These are phyloP conservation scores for Schizosaccharomyces versatilis DNA, from an alignment of 1,139 yeast species.

Conservation along the genomic window DNA sequence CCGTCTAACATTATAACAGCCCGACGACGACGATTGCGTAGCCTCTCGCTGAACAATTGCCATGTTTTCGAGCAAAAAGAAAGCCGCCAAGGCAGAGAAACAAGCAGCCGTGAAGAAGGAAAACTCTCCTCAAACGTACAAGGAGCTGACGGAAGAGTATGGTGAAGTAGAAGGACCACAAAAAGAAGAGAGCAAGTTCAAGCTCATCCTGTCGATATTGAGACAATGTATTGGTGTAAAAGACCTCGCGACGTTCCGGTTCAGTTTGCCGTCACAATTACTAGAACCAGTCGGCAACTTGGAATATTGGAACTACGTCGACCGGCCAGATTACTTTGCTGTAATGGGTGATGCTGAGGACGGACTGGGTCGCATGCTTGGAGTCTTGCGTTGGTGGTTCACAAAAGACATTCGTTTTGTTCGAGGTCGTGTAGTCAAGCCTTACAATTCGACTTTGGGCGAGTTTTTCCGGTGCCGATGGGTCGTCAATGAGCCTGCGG, in stretches of 20 bases:
- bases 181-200: conserved; percentile 2
- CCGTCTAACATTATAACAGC: too few species aligned
- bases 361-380: conserved; percentile 28
- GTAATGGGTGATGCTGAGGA: conserved; percentile 8
- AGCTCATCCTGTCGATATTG: conserved; percentile 1
- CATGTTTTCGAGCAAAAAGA: background rate
- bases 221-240: conserved; percentile 7
- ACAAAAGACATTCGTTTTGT: conserved; percentile 22
- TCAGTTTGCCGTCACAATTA: conserved; percentile 10
- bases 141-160: background rate
- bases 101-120: background rate
- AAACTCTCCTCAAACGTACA: background rate
- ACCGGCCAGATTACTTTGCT: conserved; percentile 9
- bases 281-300: conserved; percentile 10
- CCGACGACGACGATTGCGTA: too few species aligned
- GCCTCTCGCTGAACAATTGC: too few species aligned
- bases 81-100: background rate
- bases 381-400: conserved; percentile 58
- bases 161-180: conserved; percentile 1
- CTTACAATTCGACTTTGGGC: conserved; percentile 62
- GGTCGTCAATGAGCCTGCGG: conserved; percentile 16
- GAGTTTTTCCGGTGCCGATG: conserved; percentile 63
- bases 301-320: conserved; percentile 11
- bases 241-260: conserved; percentile 9
- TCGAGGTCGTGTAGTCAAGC: conserved; percentile 64